Evolutionary conservation across 192 early-diverging fungal genomes (phyloP), one percentile per base, ranked within the genome.

Genomic region (Coemansia biformis): DNA sequence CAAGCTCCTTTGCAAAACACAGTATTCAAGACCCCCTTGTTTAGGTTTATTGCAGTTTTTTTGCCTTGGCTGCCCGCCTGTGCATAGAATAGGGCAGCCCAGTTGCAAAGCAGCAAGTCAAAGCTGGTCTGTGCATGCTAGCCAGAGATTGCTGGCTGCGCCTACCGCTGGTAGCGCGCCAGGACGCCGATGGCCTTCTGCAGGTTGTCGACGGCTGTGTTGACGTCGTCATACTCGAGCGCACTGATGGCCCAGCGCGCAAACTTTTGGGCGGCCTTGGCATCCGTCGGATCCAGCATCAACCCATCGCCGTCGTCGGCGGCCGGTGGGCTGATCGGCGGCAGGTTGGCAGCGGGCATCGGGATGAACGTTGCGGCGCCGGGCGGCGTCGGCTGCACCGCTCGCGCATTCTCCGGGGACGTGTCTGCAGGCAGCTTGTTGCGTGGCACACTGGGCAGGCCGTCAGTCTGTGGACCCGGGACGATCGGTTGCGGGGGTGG

Each of bases 191-290:
- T 66, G 15, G 89, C 89, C 42, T 83, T 81, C 32, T 79, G 66
- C 36, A 92, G 54, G 48, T 91, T 83, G 6, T 79, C 70, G n/a
- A 92, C 75, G 5, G 95, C 92, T 0, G 87, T 90, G 4, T 77
- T 61, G 13, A 96, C 79, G 69, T 98, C 95, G 49, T 95, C 93
- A 53, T 95, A 99, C 46, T 94, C 86, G 14, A 99, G 54, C 4
- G 96, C 88, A 54, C 91, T 93, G 55, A 92, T 87, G 3, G 93
- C 94, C 78, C 86, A 97, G 47, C 88, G 85, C 10, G 91, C 80
- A 35, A 83, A 77, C 68, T 99, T 99, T 44, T 92, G 89, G 1
- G 91, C 92, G 2, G 62, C 53, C 11, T 80, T 76, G 6, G 83
- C 74, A 12, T 78, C 78, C 1, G 49, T 38, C 12, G 82, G 72